Evolutionary conservation across 345 rosid genomes (phyloP), one percentile per base, ranked within the genome.

Genomic region (Arabis alpina): DNA sequence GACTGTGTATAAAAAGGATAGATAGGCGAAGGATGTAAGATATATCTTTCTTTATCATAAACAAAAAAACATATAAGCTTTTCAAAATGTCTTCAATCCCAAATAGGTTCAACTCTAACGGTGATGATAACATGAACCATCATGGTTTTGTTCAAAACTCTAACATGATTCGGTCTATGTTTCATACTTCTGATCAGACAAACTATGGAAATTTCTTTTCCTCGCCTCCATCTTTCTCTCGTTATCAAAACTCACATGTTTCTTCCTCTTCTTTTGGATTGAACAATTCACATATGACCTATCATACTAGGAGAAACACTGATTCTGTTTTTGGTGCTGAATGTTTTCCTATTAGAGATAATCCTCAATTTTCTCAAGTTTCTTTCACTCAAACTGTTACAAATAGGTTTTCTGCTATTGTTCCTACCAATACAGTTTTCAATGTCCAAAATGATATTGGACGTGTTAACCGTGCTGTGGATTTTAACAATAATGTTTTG

Each of bases 311-410:
- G 8, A 50, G 54, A 57, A 24, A 65, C 47, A 13, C 4, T 23
- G 13, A n/a, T 11, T 19, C 25, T 23, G 28, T 8, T 32, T 28
- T 15, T 37, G 12, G 10, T 40, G 5, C 32, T 19, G 1, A 49
- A 3, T 27, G 4, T 40, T 3, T 30, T 48, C 58, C 76, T 45
- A 6, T 54, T 0, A 2, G 25, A 24, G 5, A 47, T 27, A 64
- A 64, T 28, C 52, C 60, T 55, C 43, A 48, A 8, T 23, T 63
- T 49, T 36, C 60, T 47, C 44, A 2, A 16, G 65, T 73, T 6
- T 56, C 60, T 40, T 55, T 73, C 14, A 73, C 58, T 6, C 52
- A 73, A 65, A 73, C 77, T 7, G 16, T 57, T 11, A 64, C 59
- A 8, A 49, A 73, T 3, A 39, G 2, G 4, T 50, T 5, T 41